Evolutionary conservation across 106 monocot genomes (phyloP), one percentile per base, ranked within the genome.

Genomic region (Dactylorhiza incarnata): DNA sequence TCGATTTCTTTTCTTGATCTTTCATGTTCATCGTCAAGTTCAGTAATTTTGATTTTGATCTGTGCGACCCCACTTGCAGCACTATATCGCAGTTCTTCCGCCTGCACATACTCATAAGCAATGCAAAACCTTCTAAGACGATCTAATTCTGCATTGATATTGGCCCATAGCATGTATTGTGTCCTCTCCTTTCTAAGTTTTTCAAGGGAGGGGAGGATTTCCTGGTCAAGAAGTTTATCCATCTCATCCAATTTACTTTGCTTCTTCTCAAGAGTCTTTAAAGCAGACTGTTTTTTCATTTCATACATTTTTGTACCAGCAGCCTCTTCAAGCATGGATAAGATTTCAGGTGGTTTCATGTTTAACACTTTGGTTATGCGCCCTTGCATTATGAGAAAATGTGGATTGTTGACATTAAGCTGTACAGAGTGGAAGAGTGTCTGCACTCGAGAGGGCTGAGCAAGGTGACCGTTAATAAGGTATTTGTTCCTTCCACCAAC

Each of bases 231-330:
- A 20, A 97, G 91, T 83, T 89, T 94, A 82, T 97, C 88, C 23
- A 97, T 97, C 74, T 97, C 97, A 77, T 94, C 94, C 7, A 97
- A 89, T 84, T 97, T 97, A 80, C 79, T 88, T 68, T 97, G 94
- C 77, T 97, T 97, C 81, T 91, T 97, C 77, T 93, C 94, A 12
- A 97, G 87, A 13, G 91, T 97, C 80, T 94, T 97, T 59, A 97
- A 84, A 77, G 97, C 97, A 49, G 87, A 68, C 43, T 87, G 91
- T 48, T 97, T 97, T 78, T 94, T 94, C 76, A 84, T 86, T 71
- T 97, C 97, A 79, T 97, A 97, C 97, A 97, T 97, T 78, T 94
- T 91, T 71, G 97, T 97, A 10, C 97, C 97, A 53, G 97, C 97
- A 72, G 97, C 97, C 84, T 97, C 97, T 79, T 97, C 97, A 26